Percentiles rank a stretch among this genome's conserved stretches.
These are phyloP conservation scores for Pythium graminicola DNA, from an alignment of 352 stramenopile species.

Conservation along the genomic window DNA sequence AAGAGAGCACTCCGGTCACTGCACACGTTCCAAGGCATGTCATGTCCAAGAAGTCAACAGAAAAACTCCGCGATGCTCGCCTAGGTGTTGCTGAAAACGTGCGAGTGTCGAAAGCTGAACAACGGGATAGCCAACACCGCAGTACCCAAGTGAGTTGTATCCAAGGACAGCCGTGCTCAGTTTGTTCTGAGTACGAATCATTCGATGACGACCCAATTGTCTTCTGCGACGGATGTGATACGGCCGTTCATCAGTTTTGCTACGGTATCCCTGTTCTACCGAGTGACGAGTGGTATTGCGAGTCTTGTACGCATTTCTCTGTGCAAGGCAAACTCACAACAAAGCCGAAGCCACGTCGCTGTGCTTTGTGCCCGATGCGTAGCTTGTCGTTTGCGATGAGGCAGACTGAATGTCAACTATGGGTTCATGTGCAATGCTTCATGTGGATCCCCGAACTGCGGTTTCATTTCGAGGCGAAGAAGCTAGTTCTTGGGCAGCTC, in stretches of 20 bases:
- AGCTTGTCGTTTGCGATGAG: conserved; percentile 46
- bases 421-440: conserved; percentile 83
- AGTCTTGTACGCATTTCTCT: conserved; percentile 28
- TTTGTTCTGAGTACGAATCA: conserved; percentile 77
- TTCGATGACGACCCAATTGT: conserved; percentile 88
- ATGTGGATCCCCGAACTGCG: conserved; percentile 79
- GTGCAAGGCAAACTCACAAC: not conserved
- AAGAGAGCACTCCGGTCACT: not conserved
- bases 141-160: not conserved
- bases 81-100: too few species aligned
- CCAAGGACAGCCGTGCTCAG: conserved; percentile 40
- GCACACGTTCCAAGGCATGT: not conserved
- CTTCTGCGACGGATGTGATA: conserved; percentile 86
- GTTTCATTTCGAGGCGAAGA: conserved; percentile 30
- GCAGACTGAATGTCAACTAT: conserved; percentile 50
- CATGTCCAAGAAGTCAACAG: not conserved
- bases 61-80: not conserved
- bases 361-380: conserved; percentile 63
- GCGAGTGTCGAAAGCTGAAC: too few species aligned
- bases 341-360: conserved; percentile 22
- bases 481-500: conserved; percentile 42
- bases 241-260: conserved; percentile 86
- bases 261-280: conserved; percentile 72
- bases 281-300: conserved; percentile 81
- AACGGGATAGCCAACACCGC: not conserved